phyloP scores from a whole-genome alignment of 2,329 filamentous ascomycete species.

The Aspergillus niger region DNA sequence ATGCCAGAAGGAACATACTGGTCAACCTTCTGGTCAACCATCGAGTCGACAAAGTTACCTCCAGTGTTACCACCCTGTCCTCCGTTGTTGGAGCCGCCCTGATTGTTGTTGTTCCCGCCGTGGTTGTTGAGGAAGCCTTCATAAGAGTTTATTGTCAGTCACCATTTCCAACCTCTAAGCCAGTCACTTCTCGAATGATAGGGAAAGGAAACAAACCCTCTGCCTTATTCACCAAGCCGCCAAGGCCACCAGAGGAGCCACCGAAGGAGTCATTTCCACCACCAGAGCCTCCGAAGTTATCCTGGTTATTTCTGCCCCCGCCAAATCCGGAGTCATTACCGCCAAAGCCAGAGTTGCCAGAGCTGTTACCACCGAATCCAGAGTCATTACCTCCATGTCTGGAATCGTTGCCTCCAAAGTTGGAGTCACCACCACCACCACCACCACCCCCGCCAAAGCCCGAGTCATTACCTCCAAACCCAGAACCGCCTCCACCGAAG shows the following conservation, averaged over 20 bases:
- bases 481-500: background rate
- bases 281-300: background rate
- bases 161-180: background rate
- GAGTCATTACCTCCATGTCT: background rate
- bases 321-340: background rate
- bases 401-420: background rate
- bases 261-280: background rate
- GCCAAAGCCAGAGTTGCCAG: background rate
- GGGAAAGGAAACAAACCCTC: background rate
- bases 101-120: background rate
- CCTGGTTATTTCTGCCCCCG: background rate
- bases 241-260: background rate
- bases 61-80: background rate
- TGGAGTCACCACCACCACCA: background rate
- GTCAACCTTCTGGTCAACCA: slow-evolving; percentile 1
- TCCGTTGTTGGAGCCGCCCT: background rate
- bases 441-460: background rate
- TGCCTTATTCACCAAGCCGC: background rate
- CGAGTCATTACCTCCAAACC: background rate
- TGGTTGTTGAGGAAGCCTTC: background rate
- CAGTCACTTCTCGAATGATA: too few species aligned
- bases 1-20: background rate
- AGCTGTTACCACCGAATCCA: background rate
- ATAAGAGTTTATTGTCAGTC: background rate
- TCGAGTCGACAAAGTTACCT: background rate